Evolutionary conservation across 164 flowering plant species (phyloP), one percentile per base, ranked within the genome.

Genomic region (Chimonanthus praecox): DNA sequence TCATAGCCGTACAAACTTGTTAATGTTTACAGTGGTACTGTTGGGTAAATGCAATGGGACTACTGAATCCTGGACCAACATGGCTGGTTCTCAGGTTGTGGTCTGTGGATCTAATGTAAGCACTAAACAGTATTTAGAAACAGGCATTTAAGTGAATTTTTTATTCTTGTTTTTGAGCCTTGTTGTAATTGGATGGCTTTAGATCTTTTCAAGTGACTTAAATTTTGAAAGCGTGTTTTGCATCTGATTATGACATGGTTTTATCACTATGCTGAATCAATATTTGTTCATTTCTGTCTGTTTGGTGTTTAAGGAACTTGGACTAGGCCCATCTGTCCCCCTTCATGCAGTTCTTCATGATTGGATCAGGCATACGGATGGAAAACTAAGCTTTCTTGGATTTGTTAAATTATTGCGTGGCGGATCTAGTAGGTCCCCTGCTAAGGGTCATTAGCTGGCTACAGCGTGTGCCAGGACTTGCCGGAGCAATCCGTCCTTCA

Each of bases 361-460:
- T 75, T 92, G 97, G 97, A 81, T 94, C 67, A 84, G 97, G 75
- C 95, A 91, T 77, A 85, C 92, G 1, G 98, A 94, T 79, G 98
- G 98, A 72, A 94, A 92, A 85, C 88, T 94, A 60, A 92, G 95
- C 86, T 94, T 90, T 71, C 92, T 86, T 43, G 98, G 98, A n/a
- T 94, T 92, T 70, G 86, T 90, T 72, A 94, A 90, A 82, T 76
- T 94, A 81, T 78, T 94, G 77, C 98, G 91, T 67, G 99, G 99
- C 20, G 81, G 83, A 6, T 91, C 99, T 6, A 87, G 79, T 74
- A 85, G 98, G 50, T 74, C 82, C 58, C 71, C 84, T 58, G 85
- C 85, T 6, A 90, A 90, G 80, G 83, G 72, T 20, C 84, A 79
- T 43, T 88, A 78, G 72, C 47, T 70, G 6, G 43, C 64, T 49